A percentile compares a stretch with the other conserved stretches of the same genome.
These are phyloP conservation scores for Bretziella fagacearum DNA, from an alignment of 2,329 filamentous ascomycete genomes.

Conservation along the genomic window DNA sequence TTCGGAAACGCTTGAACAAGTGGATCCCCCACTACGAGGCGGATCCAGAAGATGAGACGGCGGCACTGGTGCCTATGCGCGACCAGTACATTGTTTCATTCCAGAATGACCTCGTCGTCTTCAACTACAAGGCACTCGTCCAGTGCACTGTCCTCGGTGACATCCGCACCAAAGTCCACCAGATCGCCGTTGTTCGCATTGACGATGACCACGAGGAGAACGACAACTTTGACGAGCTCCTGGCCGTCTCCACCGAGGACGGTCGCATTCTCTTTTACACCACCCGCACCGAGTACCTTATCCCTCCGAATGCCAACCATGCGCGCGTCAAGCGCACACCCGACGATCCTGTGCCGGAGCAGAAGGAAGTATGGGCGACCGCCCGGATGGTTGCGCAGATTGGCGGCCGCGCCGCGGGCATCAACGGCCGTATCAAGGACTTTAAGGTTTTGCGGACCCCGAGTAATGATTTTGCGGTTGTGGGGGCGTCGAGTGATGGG, in stretches of 20 bases:
- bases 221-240: slow-evolving; percentile 26
- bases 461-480: slow-evolving; percentile 34
- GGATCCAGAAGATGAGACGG: slow-evolving; percentile 43
- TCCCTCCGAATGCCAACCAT: slow-evolving; percentile 16
- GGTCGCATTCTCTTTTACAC: slow-evolving; percentile 73
- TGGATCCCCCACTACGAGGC: slow-evolving; percentile 1
- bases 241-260: slow-evolving; percentile 79
- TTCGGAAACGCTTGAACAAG: neutral
- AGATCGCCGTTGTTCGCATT: slow-evolving; percentile 53
- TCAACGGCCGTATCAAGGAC: slow-evolving; percentile 68
- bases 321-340: slow-evolving; percentile 4
- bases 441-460: slow-evolving; percentile 47
- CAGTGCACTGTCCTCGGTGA: slow-evolving; percentile 55
- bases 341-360: slow-evolving; percentile 21
- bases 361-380: slow-evolving; percentile 31
- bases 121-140: slow-evolving; percentile 73
- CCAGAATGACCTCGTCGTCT: slow-evolving; percentile 69
- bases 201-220: slow-evolving; percentile 30
- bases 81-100: slow-evolving; percentile 62
- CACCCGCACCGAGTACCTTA: slow-evolving; percentile 37
- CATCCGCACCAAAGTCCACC: slow-evolving; percentile 63
- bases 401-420: slow-evolving; percentile 52
- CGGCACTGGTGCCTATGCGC: slow-evolving; percentile 22
- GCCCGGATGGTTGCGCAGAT: slow-evolving; percentile 59
- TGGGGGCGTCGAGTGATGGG: slow-evolving; percentile 73